These are phyloP conservation scores for Aspergillus chevalieri DNA, from an alignment of 2,329 filamentous ascomycete genomes.

Conservation along the genomic window DNA sequence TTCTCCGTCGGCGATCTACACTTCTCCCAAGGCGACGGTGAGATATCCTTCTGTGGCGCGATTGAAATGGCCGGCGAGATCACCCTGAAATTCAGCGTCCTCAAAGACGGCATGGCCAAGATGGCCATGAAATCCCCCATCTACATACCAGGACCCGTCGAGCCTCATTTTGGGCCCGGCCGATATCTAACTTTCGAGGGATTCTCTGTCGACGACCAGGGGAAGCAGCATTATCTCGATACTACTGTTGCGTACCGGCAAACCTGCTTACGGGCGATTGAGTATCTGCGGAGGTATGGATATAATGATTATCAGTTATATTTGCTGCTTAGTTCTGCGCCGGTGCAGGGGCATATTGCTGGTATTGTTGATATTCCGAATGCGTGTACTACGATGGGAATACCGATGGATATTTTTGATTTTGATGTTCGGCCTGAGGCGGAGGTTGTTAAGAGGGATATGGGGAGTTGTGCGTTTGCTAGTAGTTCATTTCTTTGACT, in stretches of 20 bases:
- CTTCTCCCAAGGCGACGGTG: constrained; percentile 82
- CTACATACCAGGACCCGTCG: constrained; percentile 79
- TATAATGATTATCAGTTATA: constrained; percentile 75
- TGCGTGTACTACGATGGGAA: constrained; percentile 77
- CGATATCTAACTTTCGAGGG: constrained; percentile 81
- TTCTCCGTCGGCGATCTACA: constrained; percentile 87
- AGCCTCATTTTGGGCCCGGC: constrained; percentile 79
- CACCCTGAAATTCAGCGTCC: constrained; percentile 81
- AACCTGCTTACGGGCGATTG: constrained; percentile 69
- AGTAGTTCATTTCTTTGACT: constrained; percentile 17
- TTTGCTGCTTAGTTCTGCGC: constrained; percentile 75
- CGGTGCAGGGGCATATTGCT: constrained; percentile 80
- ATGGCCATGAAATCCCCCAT: constrained; percentile 76
- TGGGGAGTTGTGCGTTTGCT: constrained; percentile 65
- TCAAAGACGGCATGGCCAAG: constrained; percentile 71
- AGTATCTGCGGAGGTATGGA: constrained; percentile 69
- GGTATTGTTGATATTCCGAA: constrained; percentile 90
- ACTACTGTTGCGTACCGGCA: constrained; percentile 81
- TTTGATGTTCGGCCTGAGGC: constrained; percentile 75
- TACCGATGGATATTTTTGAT: constrained; percentile 92
- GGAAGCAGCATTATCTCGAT: constrained; percentile 85
- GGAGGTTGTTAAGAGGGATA: constrained; percentile 56
- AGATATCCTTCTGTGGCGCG: constrained; percentile 81
- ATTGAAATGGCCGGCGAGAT: constrained; percentile 94
- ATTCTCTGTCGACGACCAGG: constrained; percentile 80